These are phyloP conservation scores for Hypomontagnella monticulosa DNA, from an alignment of 495 filamentous ascomycete genomes.

Conservation along the genomic window DNA sequence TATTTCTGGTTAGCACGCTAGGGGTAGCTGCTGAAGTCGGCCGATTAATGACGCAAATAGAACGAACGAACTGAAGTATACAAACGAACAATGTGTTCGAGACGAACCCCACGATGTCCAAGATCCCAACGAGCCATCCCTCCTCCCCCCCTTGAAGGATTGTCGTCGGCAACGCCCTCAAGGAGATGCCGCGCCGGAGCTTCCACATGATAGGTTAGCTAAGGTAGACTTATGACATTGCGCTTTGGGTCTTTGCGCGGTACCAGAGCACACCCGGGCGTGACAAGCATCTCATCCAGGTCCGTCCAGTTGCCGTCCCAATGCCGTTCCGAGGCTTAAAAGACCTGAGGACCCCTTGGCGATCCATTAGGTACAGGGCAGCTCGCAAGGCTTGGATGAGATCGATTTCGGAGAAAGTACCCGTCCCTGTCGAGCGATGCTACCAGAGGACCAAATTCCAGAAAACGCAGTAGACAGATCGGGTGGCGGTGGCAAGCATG, in stretches of 20 bases:
- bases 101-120: conserved; percentile 17
- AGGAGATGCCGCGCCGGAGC: conserved; percentile 40
- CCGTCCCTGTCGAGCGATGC: conserved; percentile 43
- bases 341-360: conserved; percentile 38
- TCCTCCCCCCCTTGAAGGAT: conserved; percentile 22
- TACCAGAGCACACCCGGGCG: conserved; percentile 23
- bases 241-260: conserved; percentile 37
- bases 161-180: conserved; percentile 37
- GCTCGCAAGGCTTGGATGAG: conserved; percentile 41
- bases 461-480: conserved; percentile 43
- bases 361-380: conserved; percentile 40
- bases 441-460: conserved; percentile 38
- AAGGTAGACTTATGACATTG: conserved; percentile 27
- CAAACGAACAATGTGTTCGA: conserved; percentile 45
- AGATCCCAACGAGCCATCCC: conserved; percentile 21
- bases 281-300: conserved; percentile 23
- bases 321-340: conserved; percentile 39
- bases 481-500: conserved; percentile 46
- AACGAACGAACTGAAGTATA: conserved; percentile 43
- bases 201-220: conserved; percentile 33
- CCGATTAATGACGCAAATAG: conserved; percentile 50
- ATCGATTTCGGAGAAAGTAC: conserved; percentile 43
- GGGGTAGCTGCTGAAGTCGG: conserved; percentile 42
- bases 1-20: conserved; percentile 46
- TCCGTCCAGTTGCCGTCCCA: conserved; percentile 30